Conservation (phyloP, 208 protist genomes). For the Novymonas esmeraldas region DNA sequence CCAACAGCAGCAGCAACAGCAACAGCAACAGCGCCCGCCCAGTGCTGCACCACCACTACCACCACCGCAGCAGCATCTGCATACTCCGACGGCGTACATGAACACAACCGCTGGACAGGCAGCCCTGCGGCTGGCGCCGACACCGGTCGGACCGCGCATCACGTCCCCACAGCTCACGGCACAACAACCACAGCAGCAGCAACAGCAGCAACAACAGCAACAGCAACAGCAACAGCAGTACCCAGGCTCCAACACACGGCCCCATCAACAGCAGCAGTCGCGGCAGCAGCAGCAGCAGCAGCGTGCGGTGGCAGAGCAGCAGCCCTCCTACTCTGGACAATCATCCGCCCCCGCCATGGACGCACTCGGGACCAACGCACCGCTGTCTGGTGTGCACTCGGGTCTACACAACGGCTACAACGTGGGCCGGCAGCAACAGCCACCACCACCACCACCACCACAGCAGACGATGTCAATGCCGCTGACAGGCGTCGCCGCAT, state of each 20-base stretch:
- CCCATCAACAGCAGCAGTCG: constrained; percentile 1
- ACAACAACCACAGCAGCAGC: constrained; percentile 12
- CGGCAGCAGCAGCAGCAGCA: not conserved
- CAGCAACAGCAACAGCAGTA: constrained; percentile 9
- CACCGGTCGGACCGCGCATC: not conserved
- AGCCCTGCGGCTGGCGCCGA: not conserved
- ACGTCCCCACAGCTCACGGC: not conserved
- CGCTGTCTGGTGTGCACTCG: no score
- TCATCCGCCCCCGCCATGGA: no score
- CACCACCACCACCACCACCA: constrained; percentile 3
- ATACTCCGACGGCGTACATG: constrained; percentile 27
- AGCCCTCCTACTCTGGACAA: not conserved
- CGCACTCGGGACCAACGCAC: no score
- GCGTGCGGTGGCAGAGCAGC: not conserved
- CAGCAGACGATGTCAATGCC: no score
- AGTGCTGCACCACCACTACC: no score
- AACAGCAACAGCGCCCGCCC: no score
- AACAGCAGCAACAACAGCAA: constrained; percentile 24
- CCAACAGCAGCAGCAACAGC: not conserved
- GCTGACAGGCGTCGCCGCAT: no score
- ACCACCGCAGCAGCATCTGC: constrained; percentile 12
- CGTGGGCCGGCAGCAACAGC: not conserved
- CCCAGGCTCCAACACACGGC: not conserved
- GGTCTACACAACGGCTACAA: no score
- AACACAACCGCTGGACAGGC: constrained; percentile 5